Evolutionary conservation across 2,329 filamentous ascomycete species (phyloP).

Genomic region (Fusarium tjaetaba): DNA sequence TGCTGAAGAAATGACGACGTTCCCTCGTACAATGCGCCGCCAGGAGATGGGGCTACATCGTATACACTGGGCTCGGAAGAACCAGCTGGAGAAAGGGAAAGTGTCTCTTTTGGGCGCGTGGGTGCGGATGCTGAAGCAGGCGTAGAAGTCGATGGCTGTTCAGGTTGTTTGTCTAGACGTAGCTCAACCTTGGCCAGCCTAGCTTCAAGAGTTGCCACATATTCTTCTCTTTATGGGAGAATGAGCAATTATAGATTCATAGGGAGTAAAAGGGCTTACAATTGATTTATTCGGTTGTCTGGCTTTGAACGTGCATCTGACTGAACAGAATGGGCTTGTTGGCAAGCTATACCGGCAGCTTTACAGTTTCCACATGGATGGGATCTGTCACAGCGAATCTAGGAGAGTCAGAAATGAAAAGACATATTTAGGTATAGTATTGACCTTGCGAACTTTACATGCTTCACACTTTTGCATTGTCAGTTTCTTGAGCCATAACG

Average conservation of each 20-base stretch:
- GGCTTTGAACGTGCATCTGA: conserved; percentile 14
- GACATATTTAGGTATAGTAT: rapidly evolving
- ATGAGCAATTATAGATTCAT: not conserved
- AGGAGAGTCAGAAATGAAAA: not conserved
- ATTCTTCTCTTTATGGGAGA: conserved; percentile 7
- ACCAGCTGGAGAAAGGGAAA: not conserved
- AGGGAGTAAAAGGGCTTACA: not conserved
- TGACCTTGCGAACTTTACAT: conserved; percentile 32
- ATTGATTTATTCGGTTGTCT: conserved; percentile 22
- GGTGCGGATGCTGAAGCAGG: not conserved
- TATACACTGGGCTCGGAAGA: conserved; percentile 2
- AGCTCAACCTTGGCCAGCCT: conserved; percentile 24
- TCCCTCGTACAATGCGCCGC: conserved; percentile 22
- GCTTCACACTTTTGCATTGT: conserved; percentile 25
- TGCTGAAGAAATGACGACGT: conserved; percentile 32
- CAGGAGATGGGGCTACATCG: not conserved
- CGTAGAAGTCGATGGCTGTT: not conserved
- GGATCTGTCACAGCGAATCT: conserved; percentile 31
- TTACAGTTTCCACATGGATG: conserved; percentile 28
- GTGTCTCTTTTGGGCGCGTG: not conserved
- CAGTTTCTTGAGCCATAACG: not conserved
- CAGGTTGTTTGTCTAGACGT: conserved; percentile 1
- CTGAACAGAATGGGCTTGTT: conserved; percentile 13
- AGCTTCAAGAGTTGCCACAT: conserved; percentile 13
- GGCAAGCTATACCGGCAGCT: conserved; percentile 25